These are phyloP conservation scores for Russula virescens DNA, from an alignment of 768 basidiomycete species.

Conservation along the genomic window DNA sequence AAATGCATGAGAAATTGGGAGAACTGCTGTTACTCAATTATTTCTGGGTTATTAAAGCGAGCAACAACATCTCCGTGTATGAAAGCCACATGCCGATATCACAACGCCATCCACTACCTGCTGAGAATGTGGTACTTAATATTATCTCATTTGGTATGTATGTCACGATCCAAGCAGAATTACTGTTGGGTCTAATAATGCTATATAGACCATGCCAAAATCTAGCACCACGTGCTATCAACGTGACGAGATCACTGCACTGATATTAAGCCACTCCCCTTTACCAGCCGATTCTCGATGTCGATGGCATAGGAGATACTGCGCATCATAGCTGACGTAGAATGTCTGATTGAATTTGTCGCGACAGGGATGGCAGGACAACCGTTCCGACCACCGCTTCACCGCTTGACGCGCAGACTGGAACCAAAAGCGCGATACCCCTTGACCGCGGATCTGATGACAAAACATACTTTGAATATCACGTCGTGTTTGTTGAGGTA, in stretches of 20 bases:
- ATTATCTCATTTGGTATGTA: neutral
- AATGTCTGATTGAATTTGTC: neutral
- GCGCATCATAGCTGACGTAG: constrained; percentile 5
- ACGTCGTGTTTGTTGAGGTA: constrained; percentile 12
- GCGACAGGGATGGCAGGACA: neutral
- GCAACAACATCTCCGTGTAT: neutral
- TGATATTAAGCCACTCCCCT: neutral
- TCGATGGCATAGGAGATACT: neutral
- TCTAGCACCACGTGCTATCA: neutral
- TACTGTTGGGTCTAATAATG: neutral
- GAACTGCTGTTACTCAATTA: neutral
- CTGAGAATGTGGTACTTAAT: neutral
- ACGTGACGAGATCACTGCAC: neutral
- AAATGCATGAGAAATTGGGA: neutral
- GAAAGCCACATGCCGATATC: neutral
- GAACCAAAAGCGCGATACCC: neutral
- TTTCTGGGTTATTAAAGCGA: neutral
- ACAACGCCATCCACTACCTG: neutral
- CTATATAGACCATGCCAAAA: neutral
- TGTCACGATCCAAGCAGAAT: neutral
- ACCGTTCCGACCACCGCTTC: neutral
- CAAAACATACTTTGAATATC: neutral
- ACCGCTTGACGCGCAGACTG: neutral
- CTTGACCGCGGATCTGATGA: constrained; percentile 8
- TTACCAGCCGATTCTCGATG: neutral